Evolutionary conservation across 768 basidiomycete genomes (phyloP).

Genomic region (Holtermanniella nyarrowii): DNA sequence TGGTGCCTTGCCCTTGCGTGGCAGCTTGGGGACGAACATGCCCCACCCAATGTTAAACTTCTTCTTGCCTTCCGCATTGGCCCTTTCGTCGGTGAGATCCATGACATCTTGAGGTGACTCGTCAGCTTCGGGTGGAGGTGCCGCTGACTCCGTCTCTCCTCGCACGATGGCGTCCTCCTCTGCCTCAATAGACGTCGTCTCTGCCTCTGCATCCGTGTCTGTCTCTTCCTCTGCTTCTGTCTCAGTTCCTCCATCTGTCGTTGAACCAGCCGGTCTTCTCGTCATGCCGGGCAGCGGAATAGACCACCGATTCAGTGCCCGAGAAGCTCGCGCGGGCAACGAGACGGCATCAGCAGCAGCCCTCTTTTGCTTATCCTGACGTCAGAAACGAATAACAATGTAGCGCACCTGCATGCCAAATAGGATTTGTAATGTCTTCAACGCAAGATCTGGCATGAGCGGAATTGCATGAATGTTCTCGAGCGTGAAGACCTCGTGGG

Average conservation of each 20-base stretch:
- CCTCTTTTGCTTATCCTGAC: conserved; percentile 1
- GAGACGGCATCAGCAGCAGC: not conserved
- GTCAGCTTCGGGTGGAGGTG: conserved; percentile 14
- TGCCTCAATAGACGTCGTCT: not conserved
- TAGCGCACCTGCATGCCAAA: conserved; percentile 7
- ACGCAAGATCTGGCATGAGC: conserved; percentile 12
- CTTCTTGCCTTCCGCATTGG: conserved; percentile 4
- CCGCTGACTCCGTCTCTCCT: not conserved
- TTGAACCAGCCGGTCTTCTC: conserved; percentile 1
- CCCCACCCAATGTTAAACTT: conserved; percentile 14
- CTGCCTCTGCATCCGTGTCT: not conserved
- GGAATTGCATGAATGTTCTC: conserved; percentile 30
- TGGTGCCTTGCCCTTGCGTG: not conserved
- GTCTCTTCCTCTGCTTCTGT: not conserved
- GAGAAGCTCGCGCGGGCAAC: not conserved
- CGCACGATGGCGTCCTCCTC: not conserved
- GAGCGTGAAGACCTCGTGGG: conserved; percentile 20
- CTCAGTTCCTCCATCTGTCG: conserved; percentile 3
- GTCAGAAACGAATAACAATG: no score
- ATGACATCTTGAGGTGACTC: conserved; percentile 3
- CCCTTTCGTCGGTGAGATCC: not conserved
- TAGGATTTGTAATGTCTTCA: conserved; percentile 6
- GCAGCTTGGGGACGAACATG: conserved; percentile 16
- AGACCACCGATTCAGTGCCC: conserved; percentile 1
- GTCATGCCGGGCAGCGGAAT: conserved; percentile 2